Evolutionary conservation across 805 yeast species (phyloP).

Genomic region (Wickerhamomyces sydowiorum): DNA sequence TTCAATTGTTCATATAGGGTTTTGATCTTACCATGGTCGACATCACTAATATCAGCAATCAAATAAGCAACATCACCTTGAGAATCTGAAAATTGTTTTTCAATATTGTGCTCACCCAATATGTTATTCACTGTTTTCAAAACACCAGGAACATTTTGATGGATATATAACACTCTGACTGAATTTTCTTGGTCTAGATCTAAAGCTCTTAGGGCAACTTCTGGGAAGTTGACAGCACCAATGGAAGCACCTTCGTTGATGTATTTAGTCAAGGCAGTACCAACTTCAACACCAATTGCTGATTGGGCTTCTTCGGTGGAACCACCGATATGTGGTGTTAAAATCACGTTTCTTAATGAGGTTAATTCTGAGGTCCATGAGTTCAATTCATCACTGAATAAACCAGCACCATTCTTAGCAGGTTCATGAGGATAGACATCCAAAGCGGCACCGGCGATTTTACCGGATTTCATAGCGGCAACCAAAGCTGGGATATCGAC

Average conservation of each 20-base stretch:
- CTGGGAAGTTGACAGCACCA: slow-evolving; percentile 99
- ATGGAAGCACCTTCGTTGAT: slow-evolving; percentile 93
- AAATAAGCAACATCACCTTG: slow-evolving; percentile 93
- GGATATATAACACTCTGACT: slow-evolving; percentile 93
- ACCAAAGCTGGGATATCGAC: slow-evolving; percentile 93
- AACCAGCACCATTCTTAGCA: slow-evolving; percentile 86
- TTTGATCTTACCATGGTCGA: slow-evolving; percentile 76
- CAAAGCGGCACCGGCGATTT: slow-evolving; percentile 93
- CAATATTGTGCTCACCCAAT: slow-evolving; percentile 90
- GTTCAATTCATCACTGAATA: slow-evolving; percentile 70
- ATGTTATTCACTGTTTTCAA: slow-evolving; percentile 95
- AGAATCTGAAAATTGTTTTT: slow-evolving; percentile 97
- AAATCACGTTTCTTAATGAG: slow-evolving; percentile 78
- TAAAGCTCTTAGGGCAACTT: slow-evolving; percentile 83
- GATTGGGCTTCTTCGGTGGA: slow-evolving; percentile 98
- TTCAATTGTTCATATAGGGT: slow-evolving; percentile 78
- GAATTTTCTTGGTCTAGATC: slow-evolving; percentile 81
- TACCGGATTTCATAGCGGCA: slow-evolving; percentile 87
- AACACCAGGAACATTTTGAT: slow-evolving; percentile 98
- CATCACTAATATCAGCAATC: slow-evolving; percentile 95
- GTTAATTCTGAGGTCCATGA: slow-evolving; percentile 79
- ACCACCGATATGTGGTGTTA: slow-evolving; percentile 98
- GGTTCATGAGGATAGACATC: slow-evolving; percentile 98
- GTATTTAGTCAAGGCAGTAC: slow-evolving; percentile 77
- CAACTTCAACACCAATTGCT: slow-evolving; percentile 96